A percentile compares a stretch with the other conserved stretches of the same genome.
These are phyloP conservation scores for Colletotrichum musicola DNA, from an alignment of 2,329 filamentous ascomycete genomes.

Conservation along the genomic window DNA sequence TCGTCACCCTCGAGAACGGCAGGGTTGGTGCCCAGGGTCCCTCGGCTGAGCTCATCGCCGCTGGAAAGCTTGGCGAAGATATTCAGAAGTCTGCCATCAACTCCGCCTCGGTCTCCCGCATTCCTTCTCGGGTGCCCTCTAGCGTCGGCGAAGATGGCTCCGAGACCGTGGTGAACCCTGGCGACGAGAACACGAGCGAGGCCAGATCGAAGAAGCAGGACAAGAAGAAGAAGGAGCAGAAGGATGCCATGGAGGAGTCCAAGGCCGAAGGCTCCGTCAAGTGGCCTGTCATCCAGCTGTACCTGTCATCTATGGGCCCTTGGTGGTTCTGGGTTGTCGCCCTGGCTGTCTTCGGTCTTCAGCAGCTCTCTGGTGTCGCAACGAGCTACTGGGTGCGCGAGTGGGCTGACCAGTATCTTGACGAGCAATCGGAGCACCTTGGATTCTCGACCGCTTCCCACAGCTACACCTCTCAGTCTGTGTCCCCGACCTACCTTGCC, in stretches of 20 bases:
- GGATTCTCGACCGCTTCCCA: conserved; percentile 53
- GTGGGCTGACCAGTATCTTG: conserved; percentile 91
- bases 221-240: conserved; percentile 61
- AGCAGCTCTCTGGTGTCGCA: conserved; percentile 87
- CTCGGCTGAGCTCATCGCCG: conserved; percentile 81
- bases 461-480: conserved; percentile 49
- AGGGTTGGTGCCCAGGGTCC: conserved; percentile 82
- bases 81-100: conserved; percentile 77
- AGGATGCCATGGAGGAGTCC: conserved; percentile 74
- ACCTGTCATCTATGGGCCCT: conserved; percentile 90
- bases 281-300: conserved; percentile 86
- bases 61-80: conserved; percentile 91
- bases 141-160: conserved; percentile 75
- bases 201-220: conserved; percentile 60
- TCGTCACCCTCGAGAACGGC: conserved; percentile 90
- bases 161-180: conserved; percentile 68
- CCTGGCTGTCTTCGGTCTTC: conserved; percentile 78
- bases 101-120: conserved; percentile 77
- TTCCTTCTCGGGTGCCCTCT: conserved; percentile 83
- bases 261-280: conserved; percentile 92
- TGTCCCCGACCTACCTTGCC: conserved; percentile 55
- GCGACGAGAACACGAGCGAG: conserved; percentile 61
- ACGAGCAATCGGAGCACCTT: conserved; percentile 53
- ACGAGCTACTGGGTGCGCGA: conserved; percentile 95
- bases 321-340: conserved; percentile 96